A percentile compares a stretch with the other conserved stretches of the same genome.
phyloP scores from a whole-genome alignment of 2,329 filamentous ascomycete species.

The Pestalotiopsis fici region DNA sequence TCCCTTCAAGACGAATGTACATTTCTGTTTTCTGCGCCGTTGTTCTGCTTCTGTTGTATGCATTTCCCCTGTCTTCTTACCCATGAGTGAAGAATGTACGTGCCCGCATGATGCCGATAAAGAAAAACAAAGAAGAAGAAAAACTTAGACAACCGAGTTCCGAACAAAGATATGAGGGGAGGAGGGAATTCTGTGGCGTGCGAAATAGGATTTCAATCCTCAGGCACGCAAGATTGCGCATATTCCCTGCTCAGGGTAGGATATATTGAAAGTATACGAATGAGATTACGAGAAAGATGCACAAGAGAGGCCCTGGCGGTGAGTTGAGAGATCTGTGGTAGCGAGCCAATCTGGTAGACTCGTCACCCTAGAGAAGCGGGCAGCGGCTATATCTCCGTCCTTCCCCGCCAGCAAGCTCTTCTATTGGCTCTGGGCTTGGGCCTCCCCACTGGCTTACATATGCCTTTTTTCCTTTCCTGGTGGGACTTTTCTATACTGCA shows the following conservation, averaged over 20 bases:
- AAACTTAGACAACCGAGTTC: no score
- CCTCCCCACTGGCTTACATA: background rate
- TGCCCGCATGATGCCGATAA: no score
- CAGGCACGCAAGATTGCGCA: no score
- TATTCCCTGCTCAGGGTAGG: background rate
- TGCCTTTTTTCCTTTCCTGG: background rate
- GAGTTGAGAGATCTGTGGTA: background rate
- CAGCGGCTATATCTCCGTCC: conserved; percentile 5
- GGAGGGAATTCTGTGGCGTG: no score
- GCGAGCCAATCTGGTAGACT: background rate
- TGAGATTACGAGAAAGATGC: background rate
- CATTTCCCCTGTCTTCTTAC: no score
- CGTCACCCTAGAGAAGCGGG: background rate
- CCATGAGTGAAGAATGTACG: no score
- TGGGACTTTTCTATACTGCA: background rate
- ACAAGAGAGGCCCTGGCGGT: background rate
- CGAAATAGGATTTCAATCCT: no score
- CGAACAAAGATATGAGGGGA: no score
- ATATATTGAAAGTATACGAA: background rate
- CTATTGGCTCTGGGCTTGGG: background rate
- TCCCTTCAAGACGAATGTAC: no score
- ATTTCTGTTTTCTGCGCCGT: no score
- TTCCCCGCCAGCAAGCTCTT: conserved; percentile 2
- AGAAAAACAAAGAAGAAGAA: no score
- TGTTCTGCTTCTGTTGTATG: no score